phyloP scores from a whole-genome alignment of 1,284 basidiomycete genomes.

The Trichosporon coremiiforme region DNA sequence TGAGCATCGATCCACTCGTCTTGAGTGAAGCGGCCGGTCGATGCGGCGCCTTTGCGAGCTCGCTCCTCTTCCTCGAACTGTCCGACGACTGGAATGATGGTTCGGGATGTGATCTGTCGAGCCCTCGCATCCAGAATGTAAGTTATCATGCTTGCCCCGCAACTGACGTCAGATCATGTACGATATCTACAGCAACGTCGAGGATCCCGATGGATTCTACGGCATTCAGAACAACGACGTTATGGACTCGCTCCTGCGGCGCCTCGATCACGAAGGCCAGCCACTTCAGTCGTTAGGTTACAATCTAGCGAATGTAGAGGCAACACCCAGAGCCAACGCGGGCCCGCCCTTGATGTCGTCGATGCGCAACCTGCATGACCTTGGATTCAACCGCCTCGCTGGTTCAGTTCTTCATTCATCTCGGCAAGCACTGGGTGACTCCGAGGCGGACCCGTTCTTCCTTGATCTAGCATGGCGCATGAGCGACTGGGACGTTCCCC shows the following conservation, averaged over 20 bases:
- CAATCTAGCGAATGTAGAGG: conserved; percentile 80
- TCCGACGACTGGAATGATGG: conserved; percentile 61
- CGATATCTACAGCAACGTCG: conserved; percentile 89
- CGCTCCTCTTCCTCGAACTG: conserved; percentile 85
- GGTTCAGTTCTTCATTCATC: conserved; percentile 47
- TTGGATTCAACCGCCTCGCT: conserved; percentile 83
- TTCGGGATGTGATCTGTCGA: conserved; percentile 30
- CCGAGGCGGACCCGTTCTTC: conserved; percentile 61
- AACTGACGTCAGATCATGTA: conserved; percentile 65
- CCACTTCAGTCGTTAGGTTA: conserved; percentile 89
- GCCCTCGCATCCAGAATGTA: conserved; percentile 42
- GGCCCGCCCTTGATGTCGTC: conserved; percentile 57
- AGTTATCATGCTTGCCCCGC: conserved; percentile 9
- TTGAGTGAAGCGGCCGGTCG: conserved; percentile 73
- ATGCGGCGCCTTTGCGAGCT: conserved; percentile 82
- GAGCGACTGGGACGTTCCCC: conserved; percentile 87
- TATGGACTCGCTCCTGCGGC: conserved; percentile 73
- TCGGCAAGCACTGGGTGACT: conserved; percentile 9
- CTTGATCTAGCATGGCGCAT: conserved; percentile 87
- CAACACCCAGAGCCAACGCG: conserved; percentile 39
- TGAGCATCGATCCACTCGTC: conserved; percentile 72
- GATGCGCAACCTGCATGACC: conserved; percentile 75
- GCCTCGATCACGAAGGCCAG: conserved; percentile 87
- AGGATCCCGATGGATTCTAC: conserved; percentile 98
- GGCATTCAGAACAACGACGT: conserved; percentile 79